Base-by-base conservation (phyloP, 1,284 basidiomycete genomes). In the Rhodotorula glutinis region DNA sequence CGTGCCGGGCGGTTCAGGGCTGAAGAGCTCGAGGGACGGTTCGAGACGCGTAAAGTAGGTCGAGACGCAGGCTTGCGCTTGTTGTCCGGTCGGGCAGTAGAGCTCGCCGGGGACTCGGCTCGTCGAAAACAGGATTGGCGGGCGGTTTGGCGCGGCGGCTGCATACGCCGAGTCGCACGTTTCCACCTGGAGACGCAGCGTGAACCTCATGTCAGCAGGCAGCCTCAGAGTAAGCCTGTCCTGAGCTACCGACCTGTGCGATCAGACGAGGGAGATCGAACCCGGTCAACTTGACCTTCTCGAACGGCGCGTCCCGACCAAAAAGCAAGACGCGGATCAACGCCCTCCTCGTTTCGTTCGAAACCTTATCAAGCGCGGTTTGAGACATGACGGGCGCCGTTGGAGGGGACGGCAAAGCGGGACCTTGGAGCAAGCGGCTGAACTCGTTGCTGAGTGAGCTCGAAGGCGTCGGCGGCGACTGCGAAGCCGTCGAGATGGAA, bases 11-110 rank as follows among this genome's bases (percentile, higher is more conserved):
- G 33, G 5, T 38, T 38, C 21, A 7, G 43, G 23, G 49, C 25
- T 16, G 25, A 67, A 60, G 11, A 67, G 58, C 44, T 57, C 17
- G 47, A 62, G 46, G 17, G 27, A 16, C 5, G 61, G 61, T 33
- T 62, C 61, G 47, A 57, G 27, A 16, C 33, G 21, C 27, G 9
- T 2, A 23, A 62, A 57, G 61, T 57, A 62, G 40, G 38, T 47
- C 46, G 54, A 40, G 49, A 62, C 40, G 54, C 27, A 29, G 21
- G 27, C 9, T 47, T 53, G 61, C 0, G 55, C 40, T 55, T 62
- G 53, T 2, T 29, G 44, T 1, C 33, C 27, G 3, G 46, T 27
- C 0, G 60, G 54, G 14, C 11, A 14, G 49, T 51, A 51, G 25
- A 51, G 25, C 13, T 14, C 25, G 49, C n/a, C 13, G 3, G 44